Conservation (phyloP, 169 alveolate genomes). For the Eimeria zaria region DNA sequence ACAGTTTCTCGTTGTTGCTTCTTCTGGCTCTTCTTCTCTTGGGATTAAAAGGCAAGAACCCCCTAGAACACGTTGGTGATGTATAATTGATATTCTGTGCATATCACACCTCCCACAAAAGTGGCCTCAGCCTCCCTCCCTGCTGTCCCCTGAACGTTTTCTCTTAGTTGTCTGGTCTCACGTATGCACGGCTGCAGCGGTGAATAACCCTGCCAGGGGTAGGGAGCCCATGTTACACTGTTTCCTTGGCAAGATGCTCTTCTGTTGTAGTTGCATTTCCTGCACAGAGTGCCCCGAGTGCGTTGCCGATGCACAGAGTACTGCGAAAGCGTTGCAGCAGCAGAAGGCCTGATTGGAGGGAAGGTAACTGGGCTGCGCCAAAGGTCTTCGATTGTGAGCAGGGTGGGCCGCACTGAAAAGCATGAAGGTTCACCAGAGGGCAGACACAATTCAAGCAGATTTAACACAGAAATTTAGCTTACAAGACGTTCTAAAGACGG, state of each 20-base stretch:
- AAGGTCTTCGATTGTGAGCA: background rate
- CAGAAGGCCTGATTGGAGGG: background rate
- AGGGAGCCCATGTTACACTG: background rate
- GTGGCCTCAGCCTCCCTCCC: too few species aligned
- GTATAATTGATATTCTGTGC: background rate
- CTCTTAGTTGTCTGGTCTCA: background rate
- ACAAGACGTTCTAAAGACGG: background rate
- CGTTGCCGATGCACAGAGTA: constrained; percentile 18
- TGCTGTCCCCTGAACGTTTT: background rate
- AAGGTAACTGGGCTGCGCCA: constrained; percentile 2
- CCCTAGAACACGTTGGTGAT: background rate
- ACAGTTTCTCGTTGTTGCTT: background rate
- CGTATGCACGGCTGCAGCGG: background rate
- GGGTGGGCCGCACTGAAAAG: background rate
- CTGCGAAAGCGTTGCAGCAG: background rate
- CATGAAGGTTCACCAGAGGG: background rate
- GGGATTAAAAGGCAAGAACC: constrained; percentile 25
- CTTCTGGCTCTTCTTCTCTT: background rate
- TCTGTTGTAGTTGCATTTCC: background rate
- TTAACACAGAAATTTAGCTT: background rate
- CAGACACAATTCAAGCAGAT: background rate
- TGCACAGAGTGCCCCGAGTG: constrained; percentile 14
- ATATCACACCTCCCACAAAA: background rate
- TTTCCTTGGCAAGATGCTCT: background rate
- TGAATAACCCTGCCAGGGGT: background rate